Percentiles rank a stretch among this genome's conserved stretches.
phyloP scores from a whole-genome alignment of 495 filamentous ascomycete genomes.

The Talaromyces nanjingensis region DNA sequence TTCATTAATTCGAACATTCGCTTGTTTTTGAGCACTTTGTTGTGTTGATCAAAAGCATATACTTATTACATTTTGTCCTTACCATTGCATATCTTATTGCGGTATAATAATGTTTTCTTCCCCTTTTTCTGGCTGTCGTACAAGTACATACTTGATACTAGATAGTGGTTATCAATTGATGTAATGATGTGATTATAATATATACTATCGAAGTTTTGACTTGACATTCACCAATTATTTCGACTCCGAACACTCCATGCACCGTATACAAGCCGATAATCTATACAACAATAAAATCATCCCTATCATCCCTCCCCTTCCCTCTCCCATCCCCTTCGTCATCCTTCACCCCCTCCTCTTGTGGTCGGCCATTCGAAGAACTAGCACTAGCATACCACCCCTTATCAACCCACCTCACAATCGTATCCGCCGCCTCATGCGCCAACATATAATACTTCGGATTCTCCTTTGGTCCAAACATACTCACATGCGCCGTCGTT shows the following conservation, averaged over 20 bases:
- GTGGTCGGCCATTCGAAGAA: background rate
- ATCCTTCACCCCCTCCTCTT: too few relatives aligned
- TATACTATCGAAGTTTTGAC: background rate
- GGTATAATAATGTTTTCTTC: background rate
- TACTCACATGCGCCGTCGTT: slow-evolving; percentile 73
- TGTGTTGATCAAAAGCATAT: background rate
- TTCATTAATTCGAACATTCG: background rate
- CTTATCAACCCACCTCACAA: slow-evolving; percentile 42
- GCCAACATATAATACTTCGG: slow-evolving; percentile 67
- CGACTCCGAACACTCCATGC: background rate
- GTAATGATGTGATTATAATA: background rate
- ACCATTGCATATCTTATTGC: background rate
- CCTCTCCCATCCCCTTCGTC: background rate
- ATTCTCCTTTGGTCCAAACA: slow-evolving; percentile 80
- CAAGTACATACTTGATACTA: background rate
- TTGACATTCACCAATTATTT: background rate
- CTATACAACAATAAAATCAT: slow-evolving; percentile 10
- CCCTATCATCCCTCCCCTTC: slow-evolving; percentile 1
- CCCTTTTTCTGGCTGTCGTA: background rate
- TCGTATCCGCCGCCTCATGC: slow-evolving; percentile 55
- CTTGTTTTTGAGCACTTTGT: background rate
- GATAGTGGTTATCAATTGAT: background rate
- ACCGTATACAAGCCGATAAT: background rate
- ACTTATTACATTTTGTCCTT: background rate
- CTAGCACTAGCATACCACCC: slow-evolving; percentile 29